A percentile compares a stretch with the other conserved stretches of the same genome.
phyloP scores from a whole-genome alignment of 495 filamentous ascomycete genomes.

The Neurospora tetrasperma region DNA sequence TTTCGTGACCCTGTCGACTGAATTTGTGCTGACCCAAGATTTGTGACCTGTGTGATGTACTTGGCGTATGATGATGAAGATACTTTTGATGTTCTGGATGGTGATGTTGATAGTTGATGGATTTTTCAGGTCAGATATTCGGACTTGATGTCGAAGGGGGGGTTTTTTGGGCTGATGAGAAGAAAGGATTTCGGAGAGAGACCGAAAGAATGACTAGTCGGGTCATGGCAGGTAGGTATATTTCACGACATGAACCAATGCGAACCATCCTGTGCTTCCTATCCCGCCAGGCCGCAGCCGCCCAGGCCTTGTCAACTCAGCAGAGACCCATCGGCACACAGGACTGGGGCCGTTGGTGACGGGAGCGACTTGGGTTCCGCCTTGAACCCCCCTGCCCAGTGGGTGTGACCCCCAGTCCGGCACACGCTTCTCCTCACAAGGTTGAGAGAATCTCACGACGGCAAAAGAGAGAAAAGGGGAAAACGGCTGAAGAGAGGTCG shows the following conservation, averaged over 20 bases:
- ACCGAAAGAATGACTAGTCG: not conserved
- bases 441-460: constrained; percentile 11
- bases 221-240: not conserved
- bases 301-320: not conserved
- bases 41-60: not conserved
- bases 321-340: constrained; percentile 4
- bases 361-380: not conserved
- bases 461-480: constrained; percentile 11
- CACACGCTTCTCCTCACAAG: constrained; percentile 6
- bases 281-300: not conserved
- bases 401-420: not conserved
- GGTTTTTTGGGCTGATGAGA: not conserved
- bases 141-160: not conserved
- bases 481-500: constrained; percentile 13
- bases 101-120: not conserved
- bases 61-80: not conserved
- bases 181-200: not conserved
- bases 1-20: not conserved
- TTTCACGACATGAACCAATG: not conserved
- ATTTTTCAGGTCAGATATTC: not conserved
- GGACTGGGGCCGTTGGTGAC: constrained; percentile 2
- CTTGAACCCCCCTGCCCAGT: not conserved
- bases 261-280: not conserved
- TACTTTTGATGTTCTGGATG: not conserved
- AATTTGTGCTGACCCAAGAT: not conserved